Evolutionary conservation across 1,284 basidiomycete genomes (phyloP).

Genomic region (Entoloma clypeatum): DNA sequence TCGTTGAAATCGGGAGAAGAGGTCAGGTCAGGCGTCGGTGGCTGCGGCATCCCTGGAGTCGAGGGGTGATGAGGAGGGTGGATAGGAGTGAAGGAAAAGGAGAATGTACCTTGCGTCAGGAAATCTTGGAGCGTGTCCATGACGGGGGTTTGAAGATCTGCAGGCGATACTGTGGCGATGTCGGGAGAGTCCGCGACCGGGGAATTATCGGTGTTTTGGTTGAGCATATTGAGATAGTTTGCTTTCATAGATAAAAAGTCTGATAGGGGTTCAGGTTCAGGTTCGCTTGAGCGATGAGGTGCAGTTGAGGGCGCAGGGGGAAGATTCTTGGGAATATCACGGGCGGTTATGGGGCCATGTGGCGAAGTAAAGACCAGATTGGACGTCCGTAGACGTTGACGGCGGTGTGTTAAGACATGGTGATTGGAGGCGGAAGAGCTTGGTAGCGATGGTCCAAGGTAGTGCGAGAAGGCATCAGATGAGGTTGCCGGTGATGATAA

Average conservation of each 20-base stretch:
- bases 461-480: conserved; percentile 30
- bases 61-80: conserved; percentile 19
- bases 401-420: conserved; percentile 40
- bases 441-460: conserved; percentile 41
- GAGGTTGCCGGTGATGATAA: conserved; percentile 34
- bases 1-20: conserved; percentile 15
- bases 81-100: conserved; percentile 3
- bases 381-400: conserved; percentile 41
- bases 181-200: conserved; percentile 23
- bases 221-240: conserved; percentile 43
- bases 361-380: conserved; percentile 36
- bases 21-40: conserved; percentile 15
- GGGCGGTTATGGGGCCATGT: conserved; percentile 60
- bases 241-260: conserved; percentile 30
- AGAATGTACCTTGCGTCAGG: conserved; percentile 28
- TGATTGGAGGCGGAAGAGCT: conserved; percentile 29
- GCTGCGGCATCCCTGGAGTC: conserved; percentile 20
- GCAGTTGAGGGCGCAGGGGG: conserved; percentile 60
- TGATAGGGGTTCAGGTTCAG: conserved; percentile 15
- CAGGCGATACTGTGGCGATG: conserved; percentile 17
- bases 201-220: conserved; percentile 31
- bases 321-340: conserved; percentile 69
- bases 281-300: conserved; percentile 37
- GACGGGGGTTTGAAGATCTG: conserved; percentile 20
- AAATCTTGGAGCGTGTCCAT: conserved; percentile 22